These are phyloP conservation scores for Alliaria petiolata DNA, from an alignment of 345 rosid genomes.

Conservation along the genomic window DNA sequence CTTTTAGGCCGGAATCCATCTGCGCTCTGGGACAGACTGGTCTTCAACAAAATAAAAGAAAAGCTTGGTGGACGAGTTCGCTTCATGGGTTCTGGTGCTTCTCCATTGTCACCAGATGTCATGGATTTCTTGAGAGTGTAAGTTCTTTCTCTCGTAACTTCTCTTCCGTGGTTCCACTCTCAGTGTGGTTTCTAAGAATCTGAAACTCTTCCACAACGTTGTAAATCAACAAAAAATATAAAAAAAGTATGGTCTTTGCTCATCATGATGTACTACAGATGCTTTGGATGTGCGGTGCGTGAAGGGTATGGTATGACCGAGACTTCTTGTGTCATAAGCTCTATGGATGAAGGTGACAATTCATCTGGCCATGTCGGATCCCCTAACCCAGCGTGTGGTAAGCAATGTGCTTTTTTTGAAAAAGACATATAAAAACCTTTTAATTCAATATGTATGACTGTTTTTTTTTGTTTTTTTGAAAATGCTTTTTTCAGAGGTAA, in stretches of 20 bases:
- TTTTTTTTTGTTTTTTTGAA: neutral
- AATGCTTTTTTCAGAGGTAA: conserved; percentile 50
- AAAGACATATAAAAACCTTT: neutral
- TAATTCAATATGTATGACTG: neutral
- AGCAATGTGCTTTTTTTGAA: neutral
- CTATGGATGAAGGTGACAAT: conserved; percentile 61
- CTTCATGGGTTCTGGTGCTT: conserved; percentile 77
- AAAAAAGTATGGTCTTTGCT: neutral
- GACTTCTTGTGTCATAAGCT: conserved; percentile 67
- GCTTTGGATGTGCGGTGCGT: conserved; percentile 78
- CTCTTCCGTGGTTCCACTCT: conserved; percentile 3
- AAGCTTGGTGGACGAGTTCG: conserved; percentile 88
- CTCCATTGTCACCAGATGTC: conserved; percentile 85
- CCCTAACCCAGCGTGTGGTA: conserved; percentile 78
- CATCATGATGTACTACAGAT: conserved; percentile 44
- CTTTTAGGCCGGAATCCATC: conserved; percentile 63
- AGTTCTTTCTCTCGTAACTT: conserved; percentile 23
- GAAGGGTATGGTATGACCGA: conserved; percentile 98
- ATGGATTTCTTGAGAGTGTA: conserved; percentile 88
- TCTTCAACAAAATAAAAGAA: conserved; percentile 73
- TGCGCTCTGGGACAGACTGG: conserved; percentile 78
- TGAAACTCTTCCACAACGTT: conserved; percentile 1
- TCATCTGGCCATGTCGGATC: conserved; percentile 90
- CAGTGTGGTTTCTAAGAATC: neutral
- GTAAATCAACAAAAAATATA: neutral